Conservation (phyloP, 805 yeast species). For the Teunomyces atbi region DNA sequence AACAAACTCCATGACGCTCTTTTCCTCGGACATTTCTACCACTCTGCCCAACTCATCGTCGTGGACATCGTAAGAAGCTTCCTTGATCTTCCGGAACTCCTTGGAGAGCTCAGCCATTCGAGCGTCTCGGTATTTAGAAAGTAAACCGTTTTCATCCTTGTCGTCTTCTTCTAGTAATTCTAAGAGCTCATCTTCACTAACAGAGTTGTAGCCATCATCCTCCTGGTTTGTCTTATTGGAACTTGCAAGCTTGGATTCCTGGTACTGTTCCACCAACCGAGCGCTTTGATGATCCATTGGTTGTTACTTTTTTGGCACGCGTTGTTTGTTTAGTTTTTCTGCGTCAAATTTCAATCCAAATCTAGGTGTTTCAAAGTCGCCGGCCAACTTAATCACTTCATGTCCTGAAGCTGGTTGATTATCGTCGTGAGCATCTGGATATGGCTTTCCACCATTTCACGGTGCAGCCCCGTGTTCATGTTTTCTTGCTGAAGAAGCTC, state of each 20-base stretch:
- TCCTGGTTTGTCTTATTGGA: conserved; percentile 21
- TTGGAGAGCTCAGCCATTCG: conserved; percentile 56
- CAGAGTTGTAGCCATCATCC: conserved; percentile 9
- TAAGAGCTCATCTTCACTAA: conserved; percentile 14
- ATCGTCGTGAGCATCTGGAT: conserved; percentile 17
- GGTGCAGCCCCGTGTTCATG: conserved; percentile 5
- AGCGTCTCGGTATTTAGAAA: conserved; percentile 57
- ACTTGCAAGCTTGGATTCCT: conserved; percentile 34
- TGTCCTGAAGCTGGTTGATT: conserved; percentile 8
- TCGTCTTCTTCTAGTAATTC: conserved; percentile 46
- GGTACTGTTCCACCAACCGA: conserved; percentile 43
- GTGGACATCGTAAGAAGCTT: conserved; percentile 24
- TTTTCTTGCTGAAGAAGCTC: conserved; percentile 15
- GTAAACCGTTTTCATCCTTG: conserved; percentile 32
- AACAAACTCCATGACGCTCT: conserved; percentile 53
- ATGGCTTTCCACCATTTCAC: conserved; percentile 18
- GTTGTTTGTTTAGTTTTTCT: background rate
- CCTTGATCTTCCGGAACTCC: conserved; percentile 37
- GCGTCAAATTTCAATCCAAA: too few species aligned
- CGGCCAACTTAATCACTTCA: background rate
- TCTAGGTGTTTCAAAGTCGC: too few species aligned
- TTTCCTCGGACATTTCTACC: conserved; percentile 47
- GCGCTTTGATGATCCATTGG: conserved; percentile 33
- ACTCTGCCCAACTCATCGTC: conserved; percentile 42
- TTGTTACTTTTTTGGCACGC: background rate